Percentiles rank a stretch among this genome's conserved stretches.
These are phyloP conservation scores for Paramecium sonneborni DNA, from an alignment of 73 alveolate genomes.

Conservation along the genomic window DNA sequence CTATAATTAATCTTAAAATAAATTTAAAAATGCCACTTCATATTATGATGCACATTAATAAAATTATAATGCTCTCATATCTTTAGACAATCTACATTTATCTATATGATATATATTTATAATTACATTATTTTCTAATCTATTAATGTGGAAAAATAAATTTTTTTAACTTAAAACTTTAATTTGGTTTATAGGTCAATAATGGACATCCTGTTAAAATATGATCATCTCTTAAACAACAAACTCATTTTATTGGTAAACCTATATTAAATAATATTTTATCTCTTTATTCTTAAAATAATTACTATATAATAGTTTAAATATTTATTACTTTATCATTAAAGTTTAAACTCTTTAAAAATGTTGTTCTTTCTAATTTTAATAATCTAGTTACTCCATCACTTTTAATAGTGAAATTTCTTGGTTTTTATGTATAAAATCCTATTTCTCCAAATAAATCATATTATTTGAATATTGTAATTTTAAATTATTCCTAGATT, in stretches of 20 bases:
- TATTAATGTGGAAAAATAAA: not conserved
- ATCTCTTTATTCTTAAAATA: not conserved
- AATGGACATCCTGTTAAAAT: constrained; percentile 1
- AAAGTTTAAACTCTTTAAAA: not conserved
- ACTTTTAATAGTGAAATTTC: not conserved
- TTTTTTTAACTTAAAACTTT: not conserved
- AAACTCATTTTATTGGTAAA: not conserved
- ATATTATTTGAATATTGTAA: not conserved
- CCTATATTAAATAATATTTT: not conserved
- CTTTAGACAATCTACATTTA: not conserved
- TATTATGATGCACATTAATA: not conserved
- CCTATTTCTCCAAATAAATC: constrained; percentile 1
- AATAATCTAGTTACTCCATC: not conserved
- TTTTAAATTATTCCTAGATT: not conserved
- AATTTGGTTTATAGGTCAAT: not conserved
- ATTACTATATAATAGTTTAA: not conserved
- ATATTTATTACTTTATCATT: not conserved
- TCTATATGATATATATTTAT: not conserved
- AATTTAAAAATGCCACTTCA: not conserved
- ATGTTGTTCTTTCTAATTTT: not conserved
- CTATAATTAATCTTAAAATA: not conserved
- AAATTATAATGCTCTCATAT: not conserved
- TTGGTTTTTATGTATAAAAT: constrained; percentile 2
- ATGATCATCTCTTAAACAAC: not conserved
- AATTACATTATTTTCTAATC: not conserved